Evolutionary conservation across 2,329 filamentous ascomycete genomes (phyloP).

Genomic region (Sordariomycetes sp.): DNA sequence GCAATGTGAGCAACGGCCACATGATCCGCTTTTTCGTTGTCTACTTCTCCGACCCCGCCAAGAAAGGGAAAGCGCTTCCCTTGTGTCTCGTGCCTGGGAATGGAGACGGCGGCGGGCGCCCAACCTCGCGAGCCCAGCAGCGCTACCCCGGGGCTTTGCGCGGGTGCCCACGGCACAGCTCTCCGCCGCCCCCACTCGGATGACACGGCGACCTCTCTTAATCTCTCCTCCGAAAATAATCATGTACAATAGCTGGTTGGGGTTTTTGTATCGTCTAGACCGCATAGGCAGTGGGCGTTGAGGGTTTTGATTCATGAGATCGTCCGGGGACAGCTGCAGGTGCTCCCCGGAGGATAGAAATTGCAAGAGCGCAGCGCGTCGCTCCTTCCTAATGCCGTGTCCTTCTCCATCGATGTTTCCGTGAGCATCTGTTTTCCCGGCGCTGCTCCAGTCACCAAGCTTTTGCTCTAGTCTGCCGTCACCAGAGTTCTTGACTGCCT

Average conservation of each 20-base stretch:
- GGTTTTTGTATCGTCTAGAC: conserved; percentile 6
- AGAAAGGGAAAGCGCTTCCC: not conserved
- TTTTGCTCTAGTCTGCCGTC: too few relatives aligned
- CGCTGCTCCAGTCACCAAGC: not conserved
- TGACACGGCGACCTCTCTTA: not conserved
- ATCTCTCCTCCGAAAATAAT: conserved; percentile 3
- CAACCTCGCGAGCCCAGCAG: not conserved
- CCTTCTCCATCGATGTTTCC: not conserved
- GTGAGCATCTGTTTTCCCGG: not conserved
- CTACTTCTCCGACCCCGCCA: not conserved
- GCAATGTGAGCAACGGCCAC: not conserved
- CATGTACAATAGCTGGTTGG: conserved; percentile 3
- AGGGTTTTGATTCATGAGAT: not conserved
- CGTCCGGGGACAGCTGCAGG: not conserved
- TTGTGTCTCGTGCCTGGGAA: not conserved
- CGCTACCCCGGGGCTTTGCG: not conserved
- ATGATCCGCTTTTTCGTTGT: not conserved
- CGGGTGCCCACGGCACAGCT: not conserved
- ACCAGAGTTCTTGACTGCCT: too few relatives aligned
- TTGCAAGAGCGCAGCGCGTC: not conserved
- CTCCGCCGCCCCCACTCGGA: not conserved
- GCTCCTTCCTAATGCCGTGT: not conserved
- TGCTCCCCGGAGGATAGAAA: not conserved
- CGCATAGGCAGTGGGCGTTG: conserved; percentile 6
- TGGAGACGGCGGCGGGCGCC: not conserved